phyloP scores from a whole-genome alignment of 495 filamentous ascomycete species.

The Rusavskia elegans region DNA sequence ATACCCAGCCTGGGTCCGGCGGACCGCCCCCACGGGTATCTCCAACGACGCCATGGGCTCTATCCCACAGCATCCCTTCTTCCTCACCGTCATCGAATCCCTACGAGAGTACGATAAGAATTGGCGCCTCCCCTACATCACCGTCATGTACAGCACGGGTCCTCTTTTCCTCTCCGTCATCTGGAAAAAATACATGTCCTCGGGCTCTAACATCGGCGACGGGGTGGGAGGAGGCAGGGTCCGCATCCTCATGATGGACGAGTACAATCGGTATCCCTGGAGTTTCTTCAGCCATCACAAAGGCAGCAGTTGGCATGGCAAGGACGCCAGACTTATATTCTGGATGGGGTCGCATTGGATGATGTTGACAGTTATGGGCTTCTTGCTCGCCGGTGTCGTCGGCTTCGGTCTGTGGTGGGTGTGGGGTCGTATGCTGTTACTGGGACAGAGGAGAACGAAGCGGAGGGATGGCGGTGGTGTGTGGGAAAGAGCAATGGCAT shows the following conservation, averaged over 20 bases:
- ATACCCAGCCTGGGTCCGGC: conserved; percentile 71
- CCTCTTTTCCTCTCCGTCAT: conserved; percentile 73
- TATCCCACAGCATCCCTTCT: conserved; percentile 70
- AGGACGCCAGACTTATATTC: conserved; percentile 61
- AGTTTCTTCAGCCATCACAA: conserved; percentile 64
- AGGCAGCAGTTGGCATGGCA: conserved; percentile 64
- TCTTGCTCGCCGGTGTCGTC: conserved; percentile 40
- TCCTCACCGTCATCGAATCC: conserved; percentile 52
- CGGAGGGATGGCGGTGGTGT: neutral
- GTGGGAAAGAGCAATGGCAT: neutral
- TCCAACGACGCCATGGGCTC: conserved; percentile 82
- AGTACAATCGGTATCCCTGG: conserved; percentile 56
- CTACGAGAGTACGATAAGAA: conserved; percentile 56
- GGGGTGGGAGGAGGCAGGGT: conserved; percentile 21
- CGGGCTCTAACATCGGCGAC: conserved; percentile 7
- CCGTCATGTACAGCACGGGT: conserved; percentile 76
- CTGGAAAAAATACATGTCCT: conserved; percentile 60
- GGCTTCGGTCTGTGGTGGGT: conserved; percentile 41
- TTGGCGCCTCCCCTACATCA: conserved; percentile 74
- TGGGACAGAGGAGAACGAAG: conserved; percentile 18
- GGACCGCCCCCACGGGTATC: conserved; percentile 68
- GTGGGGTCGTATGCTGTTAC: conserved; percentile 31
- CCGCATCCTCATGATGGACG: conserved; percentile 37
- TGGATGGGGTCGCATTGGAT: conserved; percentile 72
- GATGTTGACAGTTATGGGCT: conserved; percentile 49